Conservation (phyloP, 345 rosid genomes). For the Laguncularia racemosa region DNA sequence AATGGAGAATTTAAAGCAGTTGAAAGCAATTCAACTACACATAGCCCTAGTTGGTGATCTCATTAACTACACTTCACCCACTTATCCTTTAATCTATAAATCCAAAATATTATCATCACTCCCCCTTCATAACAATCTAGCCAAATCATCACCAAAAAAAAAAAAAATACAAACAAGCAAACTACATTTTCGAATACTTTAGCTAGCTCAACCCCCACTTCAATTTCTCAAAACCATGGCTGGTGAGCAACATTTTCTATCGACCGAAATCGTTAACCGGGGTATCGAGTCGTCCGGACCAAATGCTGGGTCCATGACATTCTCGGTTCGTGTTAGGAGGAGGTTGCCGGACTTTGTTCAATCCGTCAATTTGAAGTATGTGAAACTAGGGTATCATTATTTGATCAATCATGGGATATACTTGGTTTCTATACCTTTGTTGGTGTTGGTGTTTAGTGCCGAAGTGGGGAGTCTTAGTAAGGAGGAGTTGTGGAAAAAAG, state of each 20-base stretch:
- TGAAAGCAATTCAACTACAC: slow-evolving; percentile 45
- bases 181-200: slow-evolving; percentile 1
- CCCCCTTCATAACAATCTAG: slow-evolving; percentile 1
- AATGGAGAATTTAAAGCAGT: slow-evolving; percentile 39
- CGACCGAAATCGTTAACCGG: slow-evolving; percentile 89
- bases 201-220: not conserved
- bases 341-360: slow-evolving; percentile 92
- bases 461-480: slow-evolving; percentile 78
- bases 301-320: slow-evolving; percentile 74
- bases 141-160: not conserved
- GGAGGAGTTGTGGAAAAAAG: slow-evolving; percentile 78
- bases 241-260: slow-evolving; percentile 66
- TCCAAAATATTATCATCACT: not conserved
- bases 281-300: slow-evolving; percentile 89
- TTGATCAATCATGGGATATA: slow-evolving; percentile 91
- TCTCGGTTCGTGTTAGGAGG: slow-evolving; percentile 87
- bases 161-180: too few relatives aligned
- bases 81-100: slow-evolving; percentile 19
- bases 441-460: slow-evolving; percentile 75
- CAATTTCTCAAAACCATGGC: slow-evolving; percentile 26
- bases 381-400: slow-evolving; percentile 88
- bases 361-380: slow-evolving; percentile 91
- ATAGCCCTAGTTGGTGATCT: slow-evolving; percentile 34
- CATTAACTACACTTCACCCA: slow-evolving; percentile 50
- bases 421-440: slow-evolving; percentile 79